These are phyloP conservation scores for Neodidymelliopsis sp. DNA, from an alignment of 2,329 filamentous ascomycete species.

Conservation along the genomic window DNA sequence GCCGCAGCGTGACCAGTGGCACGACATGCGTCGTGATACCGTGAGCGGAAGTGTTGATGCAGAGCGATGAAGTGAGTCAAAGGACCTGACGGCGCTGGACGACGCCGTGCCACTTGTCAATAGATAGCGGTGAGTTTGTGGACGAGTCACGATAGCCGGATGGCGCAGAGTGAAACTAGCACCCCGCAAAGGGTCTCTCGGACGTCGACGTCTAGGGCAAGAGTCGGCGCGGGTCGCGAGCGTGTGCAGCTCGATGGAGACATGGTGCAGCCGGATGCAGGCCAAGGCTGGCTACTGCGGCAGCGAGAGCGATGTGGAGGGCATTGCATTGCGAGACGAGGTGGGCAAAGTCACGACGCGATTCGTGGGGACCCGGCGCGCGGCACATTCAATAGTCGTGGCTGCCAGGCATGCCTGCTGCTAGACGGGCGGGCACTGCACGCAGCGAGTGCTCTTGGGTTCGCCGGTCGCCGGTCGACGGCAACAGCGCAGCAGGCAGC, in stretches of 20 bases:
- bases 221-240: constrained; percentile 2
- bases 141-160: constrained; percentile 8
- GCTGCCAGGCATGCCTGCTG: neutral
- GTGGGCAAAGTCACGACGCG: constrained; percentile 5
- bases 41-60: constrained; percentile 11
- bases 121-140: constrained; percentile 12
- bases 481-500: constrained; percentile 5
- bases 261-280: constrained; percentile 8
- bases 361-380: constrained; percentile 15
- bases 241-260: neutral
- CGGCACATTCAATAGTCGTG: constrained; percentile 7
- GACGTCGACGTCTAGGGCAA: constrained; percentile 1
- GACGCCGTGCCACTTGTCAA: constrained; percentile 7
- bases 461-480: too few relatives aligned
- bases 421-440: neutral
- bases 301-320: constrained; percentile 10
- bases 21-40: constrained; percentile 12
- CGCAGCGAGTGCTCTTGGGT: neutral
- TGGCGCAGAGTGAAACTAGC: constrained; percentile 7
- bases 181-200: constrained; percentile 13
- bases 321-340: constrained; percentile 8
- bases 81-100: neutral
- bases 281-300: constrained; percentile 14
- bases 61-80: neutral
- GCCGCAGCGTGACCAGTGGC: constrained; percentile 6